These are phyloP conservation scores for Mucor mucedo DNA, from an alignment of 371 early-diverging fungal genomes.

Conservation along the genomic window DNA sequence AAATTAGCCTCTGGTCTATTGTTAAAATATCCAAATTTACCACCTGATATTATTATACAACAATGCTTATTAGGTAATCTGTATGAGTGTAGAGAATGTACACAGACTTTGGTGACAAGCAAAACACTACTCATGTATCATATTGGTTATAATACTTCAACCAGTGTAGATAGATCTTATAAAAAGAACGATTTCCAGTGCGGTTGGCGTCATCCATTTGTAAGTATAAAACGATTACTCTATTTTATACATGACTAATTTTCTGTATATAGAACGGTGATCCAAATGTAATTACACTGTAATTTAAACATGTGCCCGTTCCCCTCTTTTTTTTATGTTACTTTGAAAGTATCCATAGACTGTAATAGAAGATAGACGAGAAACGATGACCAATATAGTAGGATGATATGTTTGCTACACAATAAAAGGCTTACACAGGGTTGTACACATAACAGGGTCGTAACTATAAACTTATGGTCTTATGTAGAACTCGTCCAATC, in stretches of 20 bases:
- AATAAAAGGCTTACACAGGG: no score
- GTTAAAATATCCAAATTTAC: conserved; percentile 25
- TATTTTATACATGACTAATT: not conserved
- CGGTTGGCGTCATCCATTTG: conserved; percentile 59
- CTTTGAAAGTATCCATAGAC: no score
- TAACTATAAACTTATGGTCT: no score
- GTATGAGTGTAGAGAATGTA: conserved; percentile 37
- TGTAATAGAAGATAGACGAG: no score
- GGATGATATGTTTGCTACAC: no score
- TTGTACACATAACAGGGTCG: no score
- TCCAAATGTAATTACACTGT: conserved; percentile 32
- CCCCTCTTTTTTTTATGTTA: no score
- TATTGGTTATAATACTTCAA: conserved; percentile 56
- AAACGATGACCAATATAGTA: no score
- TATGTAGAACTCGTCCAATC: no score
- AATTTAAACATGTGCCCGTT: not conserved
- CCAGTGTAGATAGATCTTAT: conserved; percentile 48
- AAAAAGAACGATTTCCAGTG: conserved; percentile 52
- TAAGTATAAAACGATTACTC: conserved; percentile 24
- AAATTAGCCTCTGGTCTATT: conserved; percentile 39
- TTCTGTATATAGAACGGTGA: conserved; percentile 32
- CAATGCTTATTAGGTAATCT: conserved; percentile 51
- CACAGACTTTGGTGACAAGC: conserved; percentile 44
- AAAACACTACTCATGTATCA: conserved; percentile 49
- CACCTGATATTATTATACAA: conserved; percentile 54